Base-by-base conservation (phyloP, 208 protist genomes). In the Wallacemonas sp. region DNA sequence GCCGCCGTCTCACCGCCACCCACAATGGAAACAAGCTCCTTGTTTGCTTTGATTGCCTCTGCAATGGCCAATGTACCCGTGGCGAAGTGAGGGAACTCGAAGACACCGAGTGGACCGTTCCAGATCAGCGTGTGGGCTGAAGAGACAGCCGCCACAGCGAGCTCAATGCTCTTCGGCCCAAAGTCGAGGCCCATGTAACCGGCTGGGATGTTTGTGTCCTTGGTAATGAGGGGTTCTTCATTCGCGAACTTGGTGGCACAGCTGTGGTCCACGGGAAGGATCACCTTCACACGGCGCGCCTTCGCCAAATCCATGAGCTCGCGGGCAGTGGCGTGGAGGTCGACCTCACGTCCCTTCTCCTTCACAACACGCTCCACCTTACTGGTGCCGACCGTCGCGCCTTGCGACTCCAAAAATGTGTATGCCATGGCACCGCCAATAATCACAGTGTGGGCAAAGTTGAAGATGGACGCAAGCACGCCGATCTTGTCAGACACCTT, bases 401-500 rank as follows among this genome's bases (percentile, higher is more conserved):
- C 90, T 73, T 90, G 71, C 24, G 90, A 82, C 68, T 97, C 86
- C 24, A 98, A 78, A 84, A 99, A 99, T 19, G 98, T 99, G 86
- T 97, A 99, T 1, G 97, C 98, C 99, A 99, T 99, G 42, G 97
- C 98, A 38, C 98, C 98, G 59, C 98, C 97, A 77, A 99, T 99
- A 79, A 99, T 98, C 46, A 99, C 95, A 24, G 95, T 93, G 66
- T 99, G 87, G 1, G 99, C 97, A 75, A 98, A 98, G 61, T 98
- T 92, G 45, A 99, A 88, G 31, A 99, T 89, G 66, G 99, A 99
- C 28, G 98, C 72, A 63, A 99, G 99, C 2, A 99, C 81, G 72
- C 96, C 95, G 67, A 99, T 99, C 90, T 99, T 99, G 77, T 99
- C 98, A 11, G 86, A 93, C 22, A 99, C 98, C 86, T 99, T 99